These are phyloP conservation scores for Triangularia verruculosa DNA, from an alignment of 2,329 filamentous ascomycete genomes.

Conservation along the genomic window DNA sequence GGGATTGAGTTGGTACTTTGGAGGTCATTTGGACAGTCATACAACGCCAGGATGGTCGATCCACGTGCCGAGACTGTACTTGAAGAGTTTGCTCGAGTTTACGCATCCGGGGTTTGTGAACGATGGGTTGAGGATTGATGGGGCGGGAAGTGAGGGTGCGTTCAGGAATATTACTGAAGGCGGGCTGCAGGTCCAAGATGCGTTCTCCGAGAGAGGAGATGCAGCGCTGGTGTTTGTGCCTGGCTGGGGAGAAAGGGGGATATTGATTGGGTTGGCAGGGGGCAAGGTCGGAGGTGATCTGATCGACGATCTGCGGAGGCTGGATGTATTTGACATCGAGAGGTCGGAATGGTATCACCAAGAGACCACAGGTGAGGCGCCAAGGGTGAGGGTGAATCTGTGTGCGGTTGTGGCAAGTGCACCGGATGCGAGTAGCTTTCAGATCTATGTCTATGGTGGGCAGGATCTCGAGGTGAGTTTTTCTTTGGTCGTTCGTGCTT, in stretches of 20 bases:
- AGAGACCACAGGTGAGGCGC: constrained; percentile 60
- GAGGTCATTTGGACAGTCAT: constrained; percentile 65
- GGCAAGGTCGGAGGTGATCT: constrained; percentile 64
- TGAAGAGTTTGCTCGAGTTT: constrained; percentile 73
- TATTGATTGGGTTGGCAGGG: constrained; percentile 69
- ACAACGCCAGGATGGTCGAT: constrained; percentile 65
- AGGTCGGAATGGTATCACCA: constrained; percentile 72
- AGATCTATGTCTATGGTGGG: constrained; percentile 75
- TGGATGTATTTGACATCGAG: constrained; percentile 76
- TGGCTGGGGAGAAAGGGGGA: constrained; percentile 67
- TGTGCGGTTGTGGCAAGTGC: constrained; percentile 68
- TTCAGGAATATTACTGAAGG: constrained; percentile 74
- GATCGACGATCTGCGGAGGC: constrained; percentile 47
- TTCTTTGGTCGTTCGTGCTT: background rate
- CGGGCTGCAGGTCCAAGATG: constrained; percentile 61
- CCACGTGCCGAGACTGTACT: constrained; percentile 60
- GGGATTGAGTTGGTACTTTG: constrained; percentile 74
- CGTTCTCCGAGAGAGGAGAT: constrained; percentile 72
- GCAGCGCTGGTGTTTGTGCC: constrained; percentile 71
- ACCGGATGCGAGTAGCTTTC: constrained; percentile 70
- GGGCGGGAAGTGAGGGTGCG: constrained; percentile 58
- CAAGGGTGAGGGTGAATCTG: constrained; percentile 66
- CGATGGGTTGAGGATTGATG: constrained; percentile 52
- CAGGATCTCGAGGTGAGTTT: constrained; percentile 61
- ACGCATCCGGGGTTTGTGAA: constrained; percentile 70